Base-by-base conservation (phyloP, 2,329 filamentous ascomycete species). In the Aspergillus latus region DNA sequence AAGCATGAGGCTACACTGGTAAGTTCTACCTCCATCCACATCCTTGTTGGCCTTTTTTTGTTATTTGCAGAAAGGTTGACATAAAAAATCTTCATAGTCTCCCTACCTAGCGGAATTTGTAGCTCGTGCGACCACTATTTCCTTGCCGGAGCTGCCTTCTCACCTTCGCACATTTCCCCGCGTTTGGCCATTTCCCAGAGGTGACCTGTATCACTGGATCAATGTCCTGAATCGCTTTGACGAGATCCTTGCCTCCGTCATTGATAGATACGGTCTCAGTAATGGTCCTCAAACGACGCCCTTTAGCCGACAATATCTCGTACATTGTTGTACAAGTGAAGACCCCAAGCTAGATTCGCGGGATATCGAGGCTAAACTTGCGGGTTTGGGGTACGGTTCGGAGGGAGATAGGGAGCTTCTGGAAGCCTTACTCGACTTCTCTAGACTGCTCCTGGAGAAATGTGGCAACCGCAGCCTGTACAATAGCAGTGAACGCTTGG, bases 151-250 rank as follows among this genome's bases (percentile, higher is more conserved):
- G 71, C 82, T 99, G 63, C 90, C 91, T 64, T 78, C 84, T 66
- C 84, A 88, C 64, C 88, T 99, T 62, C 81, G 82, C 66, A 84
- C 83, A 54, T 97, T 97, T 71, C 92, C 93, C 57, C 87, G 87
- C 62, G 82, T 88, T 82, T 99, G 94, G 94, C 92, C 92, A 2
- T 96, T 97, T 69, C 93, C 93, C 39, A 86, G 93, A 72, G 95
- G 94, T 59, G 94, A 99, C 72, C 80, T 97, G 30, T 97, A 97
- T 72, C 93, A 99, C 80, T 99, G 95, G 95, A 97, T 99, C 64
- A 88, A 90, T 29, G 83, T 96, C 26, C 78, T 99, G 58, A 96
- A 99, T 74, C 88, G 92, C 56, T 97, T 99, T 74, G 94, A 99
- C 74, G 85, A 84, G 68, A 86, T 97, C 62, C 79, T 99, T 40